Evolutionary conservation across 495 filamentous ascomycete species (phyloP), one percentile per base, ranked within the genome.

Genomic region (Podospora pseudoanserina): DNA sequence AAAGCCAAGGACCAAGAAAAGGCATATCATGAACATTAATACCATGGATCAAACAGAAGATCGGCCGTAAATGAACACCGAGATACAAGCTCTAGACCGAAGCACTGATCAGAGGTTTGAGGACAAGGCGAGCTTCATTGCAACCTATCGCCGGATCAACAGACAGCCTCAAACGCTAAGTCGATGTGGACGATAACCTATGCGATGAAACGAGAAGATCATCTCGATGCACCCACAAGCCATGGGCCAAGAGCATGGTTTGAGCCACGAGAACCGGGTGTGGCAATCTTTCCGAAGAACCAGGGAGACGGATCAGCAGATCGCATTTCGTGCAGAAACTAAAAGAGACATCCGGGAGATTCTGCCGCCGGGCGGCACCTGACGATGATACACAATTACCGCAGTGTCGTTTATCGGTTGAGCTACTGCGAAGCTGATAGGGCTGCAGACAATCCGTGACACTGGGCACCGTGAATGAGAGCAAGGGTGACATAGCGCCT

Each of bases 371-470:
- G 15, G 54, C 5, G 60, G 28, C 18, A 18, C 60, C 19, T 63
- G 32, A 15, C 26, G 16, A 20, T 19, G 61, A 34, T 63, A 54
- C 61, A 7, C 16, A 19, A 23, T 60, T 58, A 20, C 13, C 56
- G 58, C 44, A 63, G 39, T 30, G 19, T 39, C 18, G 65, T 65
- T 55, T 49, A 2, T 49, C 39, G 39, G 39, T 49, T 49, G 39
- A 49, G 39, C 68, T 61, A 34, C 65, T 53, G 49, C 44, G 60
- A 39, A 68, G 65, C 58, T 69, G 70, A 72, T 74, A 76, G 72
- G 72, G 72, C 74, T 76, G 74, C 74, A 76, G 70, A 30, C 16
- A 61, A 20, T 55, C 30, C 16, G 61, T 67, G 65, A 70, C 63
- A 70, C 68, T 67, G 64, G 70, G 68, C 64, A 55, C 39, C 59